Conservation (phyloP, 345 rosid species). For the Citrus cavaleriei region DNA sequence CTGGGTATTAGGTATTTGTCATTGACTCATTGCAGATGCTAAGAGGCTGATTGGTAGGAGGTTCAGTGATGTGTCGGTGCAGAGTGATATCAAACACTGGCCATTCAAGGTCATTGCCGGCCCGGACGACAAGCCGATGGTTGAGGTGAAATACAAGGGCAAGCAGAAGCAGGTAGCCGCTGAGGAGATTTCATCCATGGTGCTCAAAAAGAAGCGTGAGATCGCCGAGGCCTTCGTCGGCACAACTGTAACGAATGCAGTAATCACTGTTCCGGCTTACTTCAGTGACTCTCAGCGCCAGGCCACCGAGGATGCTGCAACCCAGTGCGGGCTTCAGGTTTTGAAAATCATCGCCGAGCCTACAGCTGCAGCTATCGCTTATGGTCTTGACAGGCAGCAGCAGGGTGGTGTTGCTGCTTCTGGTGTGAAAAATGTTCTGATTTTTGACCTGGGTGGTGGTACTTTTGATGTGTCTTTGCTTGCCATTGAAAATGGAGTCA, state of each 20-base stretch:
- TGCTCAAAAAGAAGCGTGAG: constrained; percentile 64
- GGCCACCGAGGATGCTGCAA: constrained; percentile 43
- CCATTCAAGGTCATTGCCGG: constrained; percentile 54
- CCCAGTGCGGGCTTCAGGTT: constrained; percentile 31
- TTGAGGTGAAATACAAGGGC: constrained; percentile 47
- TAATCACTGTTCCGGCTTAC: constrained; percentile 45
- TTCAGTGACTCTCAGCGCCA: constrained; percentile 45
- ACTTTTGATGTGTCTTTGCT: constrained; percentile 51
- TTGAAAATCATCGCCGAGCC: constrained; percentile 37
- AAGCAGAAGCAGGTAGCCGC: constrained; percentile 51
- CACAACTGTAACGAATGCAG: constrained; percentile 30
- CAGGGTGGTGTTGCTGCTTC: background rate
- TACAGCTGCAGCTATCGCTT: constrained; percentile 48
- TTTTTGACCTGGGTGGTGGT: constrained; percentile 51
- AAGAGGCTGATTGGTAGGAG: constrained; percentile 67
- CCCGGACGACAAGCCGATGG: constrained; percentile 55
- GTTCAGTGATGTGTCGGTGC: constrained; percentile 47
- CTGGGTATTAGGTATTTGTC: no score
- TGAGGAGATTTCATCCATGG: constrained; percentile 68
- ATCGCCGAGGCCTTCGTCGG: constrained; percentile 56
- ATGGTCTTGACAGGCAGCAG: constrained; percentile 43
- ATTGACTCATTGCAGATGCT: background rate
- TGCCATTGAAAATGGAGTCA: constrained; percentile 39
- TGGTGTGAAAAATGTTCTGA: constrained; percentile 38
- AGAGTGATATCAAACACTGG: constrained; percentile 52